Conservation (phyloP, 768 basidiomycete genomes). For the Mycena maculata region DNA sequence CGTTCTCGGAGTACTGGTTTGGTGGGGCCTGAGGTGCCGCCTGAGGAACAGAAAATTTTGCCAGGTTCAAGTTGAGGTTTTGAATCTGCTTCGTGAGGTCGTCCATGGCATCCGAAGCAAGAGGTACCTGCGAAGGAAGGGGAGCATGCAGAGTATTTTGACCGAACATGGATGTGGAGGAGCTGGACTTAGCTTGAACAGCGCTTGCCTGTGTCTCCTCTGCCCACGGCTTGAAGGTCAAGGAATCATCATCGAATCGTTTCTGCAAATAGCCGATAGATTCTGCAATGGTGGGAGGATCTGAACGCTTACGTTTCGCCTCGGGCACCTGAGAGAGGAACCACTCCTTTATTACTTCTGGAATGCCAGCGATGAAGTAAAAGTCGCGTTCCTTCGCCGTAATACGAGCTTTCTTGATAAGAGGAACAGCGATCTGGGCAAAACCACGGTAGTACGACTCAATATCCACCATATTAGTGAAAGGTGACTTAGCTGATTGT, state of each 20-base stretch:
- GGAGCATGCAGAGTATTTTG: background rate
- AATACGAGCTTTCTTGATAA: conserved; percentile 3
- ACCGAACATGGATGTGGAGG: no score
- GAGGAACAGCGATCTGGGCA: background rate
- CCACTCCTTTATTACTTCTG: conserved; percentile 20
- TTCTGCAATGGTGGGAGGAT: conserved; percentile 8
- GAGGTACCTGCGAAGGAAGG: background rate
- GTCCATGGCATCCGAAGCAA: background rate
- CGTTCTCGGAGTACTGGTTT: no score
- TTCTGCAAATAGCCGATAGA: background rate
- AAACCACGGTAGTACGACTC: background rate
- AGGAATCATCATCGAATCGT: background rate
- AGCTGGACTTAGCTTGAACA: no score
- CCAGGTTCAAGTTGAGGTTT: background rate
- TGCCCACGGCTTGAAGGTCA: conserved; percentile 11
- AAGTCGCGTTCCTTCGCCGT: background rate
- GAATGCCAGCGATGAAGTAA: conserved; percentile 23
- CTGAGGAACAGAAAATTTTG: no score
- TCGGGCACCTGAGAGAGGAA: conserved; percentile 10
- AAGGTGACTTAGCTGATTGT: background rate
- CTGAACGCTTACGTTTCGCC: background rate
- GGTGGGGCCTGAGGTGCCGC: no score
- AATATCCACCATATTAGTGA: background rate
- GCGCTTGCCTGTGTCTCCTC: background rate
- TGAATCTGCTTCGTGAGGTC: background rate